Base-by-base conservation (phyloP, 345 rosid genomes). In the Sapria himalayana region DNA sequence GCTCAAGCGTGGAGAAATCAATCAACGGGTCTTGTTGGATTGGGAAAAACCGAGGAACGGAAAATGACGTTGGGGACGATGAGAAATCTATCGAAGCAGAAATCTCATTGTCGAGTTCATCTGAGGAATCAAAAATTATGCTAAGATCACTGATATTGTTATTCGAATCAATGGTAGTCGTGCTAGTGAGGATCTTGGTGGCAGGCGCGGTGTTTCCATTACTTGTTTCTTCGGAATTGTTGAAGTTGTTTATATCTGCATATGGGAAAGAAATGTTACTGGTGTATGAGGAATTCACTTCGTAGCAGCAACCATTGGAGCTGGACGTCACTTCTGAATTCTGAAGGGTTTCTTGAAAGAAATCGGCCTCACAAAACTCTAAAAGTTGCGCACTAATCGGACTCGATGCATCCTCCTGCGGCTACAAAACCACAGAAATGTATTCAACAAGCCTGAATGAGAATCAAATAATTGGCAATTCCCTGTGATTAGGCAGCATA, bases 401-500 rank as follows among this genome's bases (percentile, higher is more conserved):
- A 57, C 84, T 76, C 9, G 81, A 68, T 50, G 73, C 66, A 37
- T 76, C 93, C 29, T 79, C 94, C 95, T 89, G 76, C n/a, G n/a
- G n/a, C n/a, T n/a, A n/a, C 39, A 61, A 56, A 48, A 50, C 29
- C 50, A 19, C 9, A 0, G 45, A 33, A 31, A 41, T 10, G 14
- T 5, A 22, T 29, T 39, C 41, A 16, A 39, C 29, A 18, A 22
- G 17, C 31, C 32, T 20, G 6, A 22, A 2, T 15, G 24, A 19
- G 7, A 9, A 33, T 12, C 16, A 11, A 33, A 16, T 1, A 20
- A 17, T 14, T 7, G 4, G 19, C 25, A 31, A 19, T 41, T 32
- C 35, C 36, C 34, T 40, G 39, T 27, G 40, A 56, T 50, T 61
- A 58, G 31, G 22, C 43, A 39, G 23, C 8, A 24, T 3, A 29